Conservation (phyloP, 768 basidiomycete species). For the Boletus eberwhitei region DNA sequence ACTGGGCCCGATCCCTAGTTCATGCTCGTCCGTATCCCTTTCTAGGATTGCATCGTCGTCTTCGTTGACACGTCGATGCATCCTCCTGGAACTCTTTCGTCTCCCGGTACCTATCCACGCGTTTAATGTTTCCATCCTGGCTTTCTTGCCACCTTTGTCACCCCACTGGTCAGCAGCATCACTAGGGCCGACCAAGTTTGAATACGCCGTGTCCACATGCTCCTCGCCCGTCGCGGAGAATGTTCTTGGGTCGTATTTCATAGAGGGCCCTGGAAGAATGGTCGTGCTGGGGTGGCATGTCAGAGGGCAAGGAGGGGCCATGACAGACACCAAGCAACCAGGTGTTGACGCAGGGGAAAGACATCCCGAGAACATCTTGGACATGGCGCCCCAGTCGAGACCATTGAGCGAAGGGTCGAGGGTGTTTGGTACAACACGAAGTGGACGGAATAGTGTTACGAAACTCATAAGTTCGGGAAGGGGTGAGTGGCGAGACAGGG, state of each 20-base stretch:
- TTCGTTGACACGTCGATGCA: constrained; percentile 21
- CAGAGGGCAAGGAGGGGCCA: constrained; percentile 24
- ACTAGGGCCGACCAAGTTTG: constrained; percentile 61
- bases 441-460: constrained; percentile 78
- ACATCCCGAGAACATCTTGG: constrained; percentile 61
- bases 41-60: constrained; percentile 9
- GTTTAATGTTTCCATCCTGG: constrained; percentile 44
- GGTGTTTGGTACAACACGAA: constrained; percentile 76
- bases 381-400: constrained; percentile 73
- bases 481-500: constrained; percentile 82
- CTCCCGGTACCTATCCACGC: constrained; percentile 38
- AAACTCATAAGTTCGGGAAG: constrained; percentile 82
- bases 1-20: neutral
- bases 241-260: neutral
- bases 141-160: constrained; percentile 41
- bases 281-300: constrained; percentile 6
- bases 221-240: constrained; percentile 10
- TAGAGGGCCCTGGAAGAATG: constrained; percentile 23
- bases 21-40: neutral
- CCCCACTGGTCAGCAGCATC: constrained; percentile 57
- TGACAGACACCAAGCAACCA: constrained; percentile 14
- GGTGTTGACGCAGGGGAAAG: constrained; percentile 31
- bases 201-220: constrained; percentile 49
- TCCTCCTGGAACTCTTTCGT: constrained; percentile 36
- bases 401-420: constrained; percentile 47